phyloP scores from a whole-genome alignment of 768 basidiomycete species.

The Hebeloma cylindrosporum region DNA sequence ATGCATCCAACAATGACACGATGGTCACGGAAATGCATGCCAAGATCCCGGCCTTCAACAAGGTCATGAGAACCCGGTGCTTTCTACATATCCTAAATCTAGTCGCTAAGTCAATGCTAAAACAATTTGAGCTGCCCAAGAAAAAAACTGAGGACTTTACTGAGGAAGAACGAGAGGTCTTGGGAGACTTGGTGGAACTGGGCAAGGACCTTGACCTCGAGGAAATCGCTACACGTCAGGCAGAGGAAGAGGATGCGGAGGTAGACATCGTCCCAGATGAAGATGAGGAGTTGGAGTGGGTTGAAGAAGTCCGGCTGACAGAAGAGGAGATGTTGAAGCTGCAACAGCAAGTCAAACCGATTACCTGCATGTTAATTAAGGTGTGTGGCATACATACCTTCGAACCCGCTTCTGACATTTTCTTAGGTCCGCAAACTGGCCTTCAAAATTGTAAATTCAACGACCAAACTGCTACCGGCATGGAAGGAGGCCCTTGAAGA shows the following conservation, averaged over 20 bases:
- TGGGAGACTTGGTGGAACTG: slow-evolving; percentile 12
- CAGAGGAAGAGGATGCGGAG: slow-evolving; percentile 9
- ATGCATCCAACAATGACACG: slow-evolving; percentile 33
- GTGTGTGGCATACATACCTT: slow-evolving; percentile 20
- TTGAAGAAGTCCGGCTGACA: slow-evolving; percentile 18
- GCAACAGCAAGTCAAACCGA: slow-evolving; percentile 14
- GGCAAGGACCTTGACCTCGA: slow-evolving; percentile 13
- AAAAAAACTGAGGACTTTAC: slow-evolving; percentile 7
- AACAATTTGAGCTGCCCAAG: slow-evolving; percentile 33
- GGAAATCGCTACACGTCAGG: slow-evolving; percentile 12
- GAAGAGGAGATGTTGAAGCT: slow-evolving; percentile 8
- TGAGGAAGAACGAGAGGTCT: slow-evolving; percentile 8
- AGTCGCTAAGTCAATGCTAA: slow-evolving; percentile 30
- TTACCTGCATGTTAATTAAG: slow-evolving; percentile 31
- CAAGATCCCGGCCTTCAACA: slow-evolving; percentile 22
- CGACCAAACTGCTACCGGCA: slow-evolving; percentile 9
- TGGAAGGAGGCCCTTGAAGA: slow-evolving; percentile 15
- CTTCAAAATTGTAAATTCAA: slow-evolving; percentile 5
- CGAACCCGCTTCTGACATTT: background rate
- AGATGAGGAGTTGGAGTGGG: slow-evolving; percentile 20
- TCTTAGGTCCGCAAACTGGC: slow-evolving; percentile 10
- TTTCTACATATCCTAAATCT: slow-evolving; percentile 41
- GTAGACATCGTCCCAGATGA: slow-evolving; percentile 10
- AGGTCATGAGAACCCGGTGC: slow-evolving; percentile 31
- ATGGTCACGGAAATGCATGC: slow-evolving; percentile 31